Evolutionary conservation across 306 rosid genomes (phyloP), one percentile per base, ranked within the genome.

Genomic region (Quercus variabilis): DNA sequence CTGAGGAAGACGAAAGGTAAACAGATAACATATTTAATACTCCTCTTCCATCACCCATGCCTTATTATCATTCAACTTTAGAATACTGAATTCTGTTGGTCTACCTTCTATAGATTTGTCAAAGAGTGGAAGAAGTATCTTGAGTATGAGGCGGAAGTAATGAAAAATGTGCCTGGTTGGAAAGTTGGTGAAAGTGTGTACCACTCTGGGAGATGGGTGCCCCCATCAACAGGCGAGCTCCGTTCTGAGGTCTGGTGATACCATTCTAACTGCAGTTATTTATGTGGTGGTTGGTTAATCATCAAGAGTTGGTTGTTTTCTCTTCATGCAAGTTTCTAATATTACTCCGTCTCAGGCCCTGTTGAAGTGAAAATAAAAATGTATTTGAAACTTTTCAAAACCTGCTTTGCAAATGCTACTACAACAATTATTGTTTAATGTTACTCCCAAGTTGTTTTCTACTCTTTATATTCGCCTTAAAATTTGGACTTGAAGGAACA

Each of bases 151-250:
- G 99, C 99, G 1, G 97, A 96, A 55, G 93, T 96, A 49, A 96
- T 96, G 99, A 93, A 93, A 93, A 97, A 96, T 51, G 99, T 96
- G 64, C 99, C 99, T 6, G 97, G 97, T 23, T 93, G 99, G 98
- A 96, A 96, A 89, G 99, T 96, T 59, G 99, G 99, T 49, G 97
- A 87, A 76, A 96, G 56, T 71, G 99, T 96, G 46, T 96, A 96
- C 76, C 41, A 96, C 84, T 91, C 97, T n/a, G 97, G 97, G 33
- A 93, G 84, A 89, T 96, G 99, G 99, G 78, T 93, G 89, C 94
- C 99, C 71, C 99, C 99, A 71, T 81, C 99, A 26, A 91, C 93
- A 0, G 97, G 98, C 0, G 97, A 91, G 90, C 85, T 96, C 83
- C 98, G 99, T 25, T 97, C 98, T 18, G 98, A 96, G 4, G 91